Evolutionary conservation across 1,284 basidiomycete genomes (phyloP).

Genomic region (Mycosarcoma maydis): DNA sequence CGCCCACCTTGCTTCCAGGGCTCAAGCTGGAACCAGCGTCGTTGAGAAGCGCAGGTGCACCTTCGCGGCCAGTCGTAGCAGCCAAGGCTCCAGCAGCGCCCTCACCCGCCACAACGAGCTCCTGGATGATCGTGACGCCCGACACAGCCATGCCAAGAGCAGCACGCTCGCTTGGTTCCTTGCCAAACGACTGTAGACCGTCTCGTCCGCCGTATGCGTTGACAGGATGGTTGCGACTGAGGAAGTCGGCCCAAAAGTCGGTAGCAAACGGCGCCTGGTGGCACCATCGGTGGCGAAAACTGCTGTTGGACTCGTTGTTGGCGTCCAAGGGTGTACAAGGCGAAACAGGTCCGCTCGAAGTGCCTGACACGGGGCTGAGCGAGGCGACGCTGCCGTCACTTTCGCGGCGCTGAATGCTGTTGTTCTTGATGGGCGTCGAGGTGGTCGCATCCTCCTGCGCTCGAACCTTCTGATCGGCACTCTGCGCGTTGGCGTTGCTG

Average conservation of each 20-base stretch:
- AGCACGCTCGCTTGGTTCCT: conserved; percentile 64
- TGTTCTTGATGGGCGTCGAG: conserved; percentile 29
- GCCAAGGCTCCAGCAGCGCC: conserved; percentile 12
- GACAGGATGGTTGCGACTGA: conserved; percentile 65
- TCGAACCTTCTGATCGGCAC: conserved; percentile 4
- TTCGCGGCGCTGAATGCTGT: conserved; percentile 32
- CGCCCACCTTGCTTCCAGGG: conserved; percentile 65
- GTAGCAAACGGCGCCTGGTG: conserved; percentile 66
- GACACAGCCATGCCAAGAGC: conserved; percentile 64
- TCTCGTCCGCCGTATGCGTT: conserved; percentile 54
- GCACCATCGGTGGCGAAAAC: conserved; percentile 55
- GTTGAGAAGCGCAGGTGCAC: conserved; percentile 23
- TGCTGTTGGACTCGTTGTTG: conserved; percentile 30
- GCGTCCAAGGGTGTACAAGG: conserved; percentile 43
- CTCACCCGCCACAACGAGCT: conserved; percentile 65
- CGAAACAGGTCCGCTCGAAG: conserved; percentile 38
- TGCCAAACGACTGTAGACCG: conserved; percentile 60
- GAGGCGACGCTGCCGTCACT: conserved; percentile 33
- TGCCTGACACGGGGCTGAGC: conserved; percentile 38
- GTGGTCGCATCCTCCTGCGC: conserved; percentile 9
- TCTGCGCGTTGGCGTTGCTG: neutral
- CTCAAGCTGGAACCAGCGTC: conserved; percentile 40
- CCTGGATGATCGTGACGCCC: conserved; percentile 67
- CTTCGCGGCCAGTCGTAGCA: conserved; percentile 10
- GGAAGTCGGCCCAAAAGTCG: conserved; percentile 67